Conservation (phyloP, 192 early-diverging fungal species). For the Spizellomyces sp. region DNA sequence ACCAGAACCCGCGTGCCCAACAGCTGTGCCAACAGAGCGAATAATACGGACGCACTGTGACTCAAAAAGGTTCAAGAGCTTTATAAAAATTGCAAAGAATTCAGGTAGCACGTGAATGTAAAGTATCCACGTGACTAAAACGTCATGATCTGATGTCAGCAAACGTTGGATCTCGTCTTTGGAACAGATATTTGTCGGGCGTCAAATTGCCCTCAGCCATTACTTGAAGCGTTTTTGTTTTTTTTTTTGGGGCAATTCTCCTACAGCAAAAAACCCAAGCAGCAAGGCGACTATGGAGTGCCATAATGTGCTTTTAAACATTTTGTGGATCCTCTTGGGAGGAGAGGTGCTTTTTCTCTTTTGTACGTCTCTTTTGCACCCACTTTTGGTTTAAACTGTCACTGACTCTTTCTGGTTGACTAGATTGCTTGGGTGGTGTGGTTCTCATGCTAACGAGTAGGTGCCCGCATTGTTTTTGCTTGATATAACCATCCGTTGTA, state of each 20-base stretch:
- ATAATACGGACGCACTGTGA: too few relatives aligned
- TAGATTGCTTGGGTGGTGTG: conserved; percentile 23
- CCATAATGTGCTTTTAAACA: conserved; percentile 16
- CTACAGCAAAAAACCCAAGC: not conserved
- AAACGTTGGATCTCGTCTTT: too few relatives aligned
- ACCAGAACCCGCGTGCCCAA: too few relatives aligned
- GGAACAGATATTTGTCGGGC: too few relatives aligned
- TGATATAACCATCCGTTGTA: not conserved
- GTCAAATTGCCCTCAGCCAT: too few relatives aligned
- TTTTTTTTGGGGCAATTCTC: conserved; percentile 3
- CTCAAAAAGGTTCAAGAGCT: too few relatives aligned
- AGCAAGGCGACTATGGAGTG: not conserved
- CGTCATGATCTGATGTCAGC: too few relatives aligned
- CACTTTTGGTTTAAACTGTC: not conserved
- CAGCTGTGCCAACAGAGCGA: too few relatives aligned
- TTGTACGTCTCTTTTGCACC: conserved; percentile 2
- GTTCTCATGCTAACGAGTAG: conserved; percentile 16
- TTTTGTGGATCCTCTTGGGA: conserved; percentile 24
- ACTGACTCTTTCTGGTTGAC: not conserved
- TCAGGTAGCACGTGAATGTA: too few relatives aligned
- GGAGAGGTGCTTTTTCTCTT: conserved; percentile 24
- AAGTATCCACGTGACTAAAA: too few relatives aligned
- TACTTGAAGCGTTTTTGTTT: not conserved
- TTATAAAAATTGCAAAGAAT: too few relatives aligned
- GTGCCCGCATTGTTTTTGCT: not conserved